phyloP scores from a whole-genome alignment of 371 early-diverging fungal species.

The Fennellomyces sp. region DNA sequence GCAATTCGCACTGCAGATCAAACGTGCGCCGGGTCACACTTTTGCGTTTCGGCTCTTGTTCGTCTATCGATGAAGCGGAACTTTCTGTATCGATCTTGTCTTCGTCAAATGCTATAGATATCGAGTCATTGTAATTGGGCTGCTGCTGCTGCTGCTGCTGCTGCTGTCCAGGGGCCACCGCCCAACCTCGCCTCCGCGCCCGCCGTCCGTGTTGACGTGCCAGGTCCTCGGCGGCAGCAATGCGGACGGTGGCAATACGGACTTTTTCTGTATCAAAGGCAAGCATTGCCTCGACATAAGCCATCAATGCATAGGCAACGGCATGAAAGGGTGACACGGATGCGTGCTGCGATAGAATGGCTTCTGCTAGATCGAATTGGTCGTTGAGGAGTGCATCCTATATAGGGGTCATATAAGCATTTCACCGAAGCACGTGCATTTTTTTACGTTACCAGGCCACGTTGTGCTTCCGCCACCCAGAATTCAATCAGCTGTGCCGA shows the following conservation, averaged over 20 bases:
- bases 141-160: neutral
- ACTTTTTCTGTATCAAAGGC: conserved; percentile 45
- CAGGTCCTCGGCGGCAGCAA: conserved; percentile 40
- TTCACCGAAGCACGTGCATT: conserved; percentile 6
- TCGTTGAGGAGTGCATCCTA: conserved; percentile 53
- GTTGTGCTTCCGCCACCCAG: conserved; percentile 49
- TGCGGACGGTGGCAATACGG: conserved; percentile 37
- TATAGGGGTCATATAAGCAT: neutral
- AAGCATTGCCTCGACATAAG: conserved; percentile 55
- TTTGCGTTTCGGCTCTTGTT: too few species aligned
- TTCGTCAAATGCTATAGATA: too few species aligned
- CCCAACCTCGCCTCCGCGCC: conserved; percentile 25
- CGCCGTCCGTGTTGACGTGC: conserved; percentile 37
- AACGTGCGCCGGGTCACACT: neutral
- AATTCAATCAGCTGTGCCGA: conserved; percentile 33
- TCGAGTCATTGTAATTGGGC: too few species aligned
- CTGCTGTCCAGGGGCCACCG: conserved; percentile 12
- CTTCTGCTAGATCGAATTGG: conserved; percentile 44
- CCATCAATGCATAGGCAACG: conserved; percentile 48
- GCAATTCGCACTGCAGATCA: conserved; percentile 36
- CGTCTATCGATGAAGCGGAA: neutral
- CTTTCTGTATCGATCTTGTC: too few species aligned
- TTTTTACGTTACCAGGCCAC: conserved; percentile 56
- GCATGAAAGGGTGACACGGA: conserved; percentile 53
- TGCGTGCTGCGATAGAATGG: conserved; percentile 40